Evolutionary conservation across 768 basidiomycete genomes (phyloP), one percentile per base, ranked within the genome.

Genomic region (Boletus pseudopeckii): DNA sequence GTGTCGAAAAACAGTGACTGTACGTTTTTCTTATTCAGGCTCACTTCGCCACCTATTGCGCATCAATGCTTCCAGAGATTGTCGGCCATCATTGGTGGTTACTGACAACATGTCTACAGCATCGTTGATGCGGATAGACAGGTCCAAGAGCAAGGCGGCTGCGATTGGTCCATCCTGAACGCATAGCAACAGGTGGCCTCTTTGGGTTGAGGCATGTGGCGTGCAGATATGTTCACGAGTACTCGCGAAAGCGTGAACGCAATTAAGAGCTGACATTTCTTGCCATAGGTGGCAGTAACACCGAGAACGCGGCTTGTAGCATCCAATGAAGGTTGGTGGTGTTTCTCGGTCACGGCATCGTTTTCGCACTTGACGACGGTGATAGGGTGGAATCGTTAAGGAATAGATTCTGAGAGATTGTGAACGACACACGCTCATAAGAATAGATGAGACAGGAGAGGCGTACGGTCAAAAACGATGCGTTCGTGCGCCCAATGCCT

Each of bases 121-220:
- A 13, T 51, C 51, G 14, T 45, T 50, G 13, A 80, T 70, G 9
- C 60, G 64, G 10, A 78, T 47, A 0, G 62, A 67, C 7, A 72
- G 43, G 51, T 83, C 81, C 9, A 63, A 41, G 59, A 67, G 70
- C 14, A 84, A 57, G 2, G 77, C 66, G 5, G 71, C 54, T 0
- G 73, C 70, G 1, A 82, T 37, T 67, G 70, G 56, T 81, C 81
- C 79, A 80, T 78, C 33, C 65, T 63, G 42, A 83, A 78, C 0
- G 75, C 72, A 44, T 70, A 65, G 36, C 24, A 5, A 59, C 34
- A 8, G 41, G 32, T 24, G 9, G 51, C 28, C 1, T 38, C 14
- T 33, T 55, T 47, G 6, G 48, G 37, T 13, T 55, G 50, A 14
- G 39, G 28, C 26, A 48, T 17, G 36, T 53, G 62, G 52, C 60